A percentile compares a stretch with the other conserved stretches of the same genome.
Evolutionary conservation across 192 early-diverging fungal species (phyloP).

Genomic region (Umbelopsis ramanniana): DNA sequence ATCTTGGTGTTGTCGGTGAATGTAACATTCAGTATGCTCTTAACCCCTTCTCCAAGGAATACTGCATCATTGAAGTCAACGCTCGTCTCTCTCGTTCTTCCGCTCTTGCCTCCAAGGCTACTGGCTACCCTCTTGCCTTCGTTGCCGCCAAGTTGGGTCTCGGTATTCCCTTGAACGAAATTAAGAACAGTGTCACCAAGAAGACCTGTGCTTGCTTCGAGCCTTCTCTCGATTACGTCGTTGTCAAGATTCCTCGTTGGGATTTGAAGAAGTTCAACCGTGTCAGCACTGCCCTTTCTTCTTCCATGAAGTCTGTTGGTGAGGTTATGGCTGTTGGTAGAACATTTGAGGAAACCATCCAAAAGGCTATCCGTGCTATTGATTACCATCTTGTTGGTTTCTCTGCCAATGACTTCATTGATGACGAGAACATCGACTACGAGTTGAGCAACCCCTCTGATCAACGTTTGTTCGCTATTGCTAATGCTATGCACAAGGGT

Average conservation of each 20-base stretch:
- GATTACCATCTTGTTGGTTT: constrained; percentile 89
- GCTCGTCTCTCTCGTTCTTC: constrained; percentile 92
- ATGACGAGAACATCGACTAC: constrained; percentile 77
- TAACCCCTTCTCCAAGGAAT: constrained; percentile 93
- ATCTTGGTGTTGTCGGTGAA: constrained; percentile 98
- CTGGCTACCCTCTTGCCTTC: constrained; percentile 98
- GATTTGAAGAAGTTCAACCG: constrained; percentile 97
- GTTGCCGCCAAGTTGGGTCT: constrained; percentile 97
- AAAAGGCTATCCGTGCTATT: constrained; percentile 94
- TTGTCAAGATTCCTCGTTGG: constrained; percentile 87
- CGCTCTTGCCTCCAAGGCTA: constrained; percentile 96
- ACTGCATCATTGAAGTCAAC: constrained; percentile 99
- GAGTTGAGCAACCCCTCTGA: constrained; percentile 91
- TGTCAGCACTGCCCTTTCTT: constrained; percentile 87
- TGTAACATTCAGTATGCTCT: constrained; percentile 99
- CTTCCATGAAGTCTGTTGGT: constrained; percentile 97
- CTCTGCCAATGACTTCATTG: constrained; percentile 67
- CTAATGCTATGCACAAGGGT: constrained; percentile 90
- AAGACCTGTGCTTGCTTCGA: constrained; percentile 98
- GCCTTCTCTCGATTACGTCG: constrained; percentile 92
- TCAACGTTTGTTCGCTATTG: constrained; percentile 94
- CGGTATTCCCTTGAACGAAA: constrained; percentile 89
- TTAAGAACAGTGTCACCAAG: constrained; percentile 94
- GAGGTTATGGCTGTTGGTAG: constrained; percentile 98
- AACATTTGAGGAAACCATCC: constrained; percentile 97